Evolutionary conservation across 1,284 basidiomycete species (phyloP), one percentile per base, ranked within the genome.

Genomic region (Ceratobasidium sp.): DNA sequence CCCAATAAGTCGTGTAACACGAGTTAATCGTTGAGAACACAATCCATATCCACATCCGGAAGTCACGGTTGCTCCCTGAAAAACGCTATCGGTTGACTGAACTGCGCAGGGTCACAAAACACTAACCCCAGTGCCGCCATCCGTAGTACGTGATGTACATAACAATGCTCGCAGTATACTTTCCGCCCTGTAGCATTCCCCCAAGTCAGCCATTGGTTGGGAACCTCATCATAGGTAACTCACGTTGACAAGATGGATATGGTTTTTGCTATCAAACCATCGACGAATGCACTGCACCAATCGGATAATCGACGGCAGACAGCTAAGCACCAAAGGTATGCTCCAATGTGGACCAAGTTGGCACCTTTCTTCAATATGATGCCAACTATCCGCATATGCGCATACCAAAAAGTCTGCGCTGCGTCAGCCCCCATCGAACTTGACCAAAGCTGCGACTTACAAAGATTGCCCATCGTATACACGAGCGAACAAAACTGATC

Each of bases 241-340:
- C 65, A 91, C 93, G 73, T 98, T 98, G 76, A 97, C 86, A 34
- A 98, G 80, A 82, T 98, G 94, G 0, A 90, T 90, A 31, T 81
- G 75, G 32, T 91, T 79, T 47, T 82, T 80, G 7, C 91, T 93
- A 77, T 97, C 95, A 42, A 79, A 79, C 77, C 89, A 98, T 81
- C 96, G 93, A 74, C 89, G 90, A 47, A 96, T 75, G 77, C 92
- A 94, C 77, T 98, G 96, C 12, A 92, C 81, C 52, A 95, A 77
- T 80, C 96, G 93, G 35, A 88, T 81, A 0, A 91, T 68, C 15
- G 90, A 82, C 0, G 93, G 93, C 0, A 93, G 73, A 2, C 80
- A 73, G 0, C 79, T 85, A 27, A 91, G 79, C 1, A 85, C 73
- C 72, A 86, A 88, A 5, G 85, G 82, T 34, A 84, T 76, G n/a